Percentiles rank a stretch among this genome's conserved stretches.
Evolutionary conservation across 176 grass and related monocot species (phyloP).

Genomic region (Musa troglodytarum): DNA sequence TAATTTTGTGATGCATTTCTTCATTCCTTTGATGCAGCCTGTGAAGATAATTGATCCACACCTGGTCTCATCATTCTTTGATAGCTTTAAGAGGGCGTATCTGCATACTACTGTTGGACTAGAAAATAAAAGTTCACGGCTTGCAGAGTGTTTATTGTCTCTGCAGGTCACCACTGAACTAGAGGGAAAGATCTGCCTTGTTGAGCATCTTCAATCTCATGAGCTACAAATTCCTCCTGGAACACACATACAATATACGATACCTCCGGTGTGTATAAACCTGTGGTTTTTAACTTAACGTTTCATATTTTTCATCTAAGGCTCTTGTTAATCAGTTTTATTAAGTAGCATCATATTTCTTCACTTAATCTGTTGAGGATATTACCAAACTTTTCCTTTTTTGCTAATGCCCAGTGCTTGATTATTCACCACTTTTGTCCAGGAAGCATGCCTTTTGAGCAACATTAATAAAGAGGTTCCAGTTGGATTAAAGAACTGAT

Average conservation of each 20-base stretch:
- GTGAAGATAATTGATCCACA: conserved; percentile 83
- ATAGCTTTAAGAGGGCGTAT: conserved; percentile 75
- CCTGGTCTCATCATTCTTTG: conserved; percentile 79
- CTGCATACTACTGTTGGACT: conserved; percentile 86
- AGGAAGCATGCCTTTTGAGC: not conserved
- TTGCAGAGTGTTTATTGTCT: conserved; percentile 65
- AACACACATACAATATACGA: conserved; percentile 55
- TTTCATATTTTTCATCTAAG: not conserved
- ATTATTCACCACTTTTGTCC: not conserved
- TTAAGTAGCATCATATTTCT: not conserved
- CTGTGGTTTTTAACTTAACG: too few species aligned
- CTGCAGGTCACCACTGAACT: conserved; percentile 63
- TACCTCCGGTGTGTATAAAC: conserved; percentile 68
- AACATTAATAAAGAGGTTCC: not conserved
- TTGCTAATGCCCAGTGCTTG: not conserved
- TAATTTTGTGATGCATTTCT: conserved; percentile 16
- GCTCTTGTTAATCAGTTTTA: not conserved
- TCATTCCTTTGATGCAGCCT: conserved; percentile 39
- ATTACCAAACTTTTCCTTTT: not conserved
- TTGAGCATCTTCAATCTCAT: conserved; percentile 79
- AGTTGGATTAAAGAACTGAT: not conserved
- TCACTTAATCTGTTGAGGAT: not conserved
- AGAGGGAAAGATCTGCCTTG: conserved; percentile 64
- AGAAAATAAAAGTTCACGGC: conserved; percentile 74
- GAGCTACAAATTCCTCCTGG: conserved; percentile 43